Base-by-base conservation (phyloP, 2,329 filamentous ascomycete species). In the Phialophora expanda region DNA sequence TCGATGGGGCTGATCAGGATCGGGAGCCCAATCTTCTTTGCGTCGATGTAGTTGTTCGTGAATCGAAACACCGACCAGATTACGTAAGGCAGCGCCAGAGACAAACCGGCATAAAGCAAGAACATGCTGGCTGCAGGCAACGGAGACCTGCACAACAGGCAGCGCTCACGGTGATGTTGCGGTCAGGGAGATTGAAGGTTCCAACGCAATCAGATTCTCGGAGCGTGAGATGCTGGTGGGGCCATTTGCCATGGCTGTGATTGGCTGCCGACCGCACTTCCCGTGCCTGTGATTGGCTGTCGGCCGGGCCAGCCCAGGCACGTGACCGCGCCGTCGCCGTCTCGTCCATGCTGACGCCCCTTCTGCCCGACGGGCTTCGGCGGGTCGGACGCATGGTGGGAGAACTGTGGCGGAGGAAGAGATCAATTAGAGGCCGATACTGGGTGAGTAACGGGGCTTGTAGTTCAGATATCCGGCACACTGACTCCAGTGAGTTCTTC, bases 401-500 rank as follows among this genome's bases (percentile, higher is more conserved):
- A 44, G 17, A 8, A 8, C 17, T n/a, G 38, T n/a, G 17, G 4
- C 17, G 38, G 17, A n/a, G 2, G 17, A 17, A 41, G 34, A 41
- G 32, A 12, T 12, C 32, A 34, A 11, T 41, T 41, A n/a, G 38
- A 24, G 24, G 24, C 17, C 5, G 38, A 44, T n/a, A 44, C 38
- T 51, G 12, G 24, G 11, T 26, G 48, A 26, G 20, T 12, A 51
- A 9, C n/a, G 17, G 14, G 38, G 8, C 5, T 17, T 24, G 34
- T 11, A 8, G 12, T 34, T 64, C 50, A 60, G 53, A 17, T 41
- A 30, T 57, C 32, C 32, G 69, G 67, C 9, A 67, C 22, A n/a
- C 63, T 60, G 8, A 72, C 57, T 11, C 69, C 70, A 3, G 67
- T 69, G 60, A 78, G 72, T 20, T 73, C 69, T 41, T 73, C 75